phyloP scores from a whole-genome alignment of 2,329 filamentous ascomycete species.

The Exophiala oligosperma region DNA sequence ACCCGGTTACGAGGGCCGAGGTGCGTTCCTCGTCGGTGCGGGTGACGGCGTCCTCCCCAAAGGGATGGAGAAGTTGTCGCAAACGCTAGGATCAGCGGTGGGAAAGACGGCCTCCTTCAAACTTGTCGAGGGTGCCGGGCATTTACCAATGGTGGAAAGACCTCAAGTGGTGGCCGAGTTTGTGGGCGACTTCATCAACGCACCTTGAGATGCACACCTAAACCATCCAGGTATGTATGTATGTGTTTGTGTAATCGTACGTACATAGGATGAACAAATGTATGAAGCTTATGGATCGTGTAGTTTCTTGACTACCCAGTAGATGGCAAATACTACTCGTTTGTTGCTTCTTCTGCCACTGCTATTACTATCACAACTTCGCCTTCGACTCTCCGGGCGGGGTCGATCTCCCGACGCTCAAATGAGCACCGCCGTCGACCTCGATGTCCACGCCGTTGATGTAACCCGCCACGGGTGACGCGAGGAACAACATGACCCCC shows the following conservation, averaged over 20 bases:
- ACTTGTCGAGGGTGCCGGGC: conserved; percentile 69
- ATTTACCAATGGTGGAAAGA: conserved; percentile 81
- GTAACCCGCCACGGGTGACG: not conserved
- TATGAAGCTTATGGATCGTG: too few relatives aligned
- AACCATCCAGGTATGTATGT: too few relatives aligned
- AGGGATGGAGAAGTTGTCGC: conserved; percentile 60
- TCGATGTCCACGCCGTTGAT: not conserved
- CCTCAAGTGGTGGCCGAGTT: conserved; percentile 48
- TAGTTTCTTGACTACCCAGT: too few relatives aligned
- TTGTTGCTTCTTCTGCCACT: too few relatives aligned
- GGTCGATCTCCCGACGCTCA: not conserved
- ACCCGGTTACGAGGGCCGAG: conserved; percentile 6
- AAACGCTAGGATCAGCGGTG: conserved; percentile 63
- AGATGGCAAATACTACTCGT: too few relatives aligned
- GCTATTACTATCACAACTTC: too few relatives aligned
- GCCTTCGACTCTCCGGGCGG: too few relatives aligned
- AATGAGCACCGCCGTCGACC: not conserved
- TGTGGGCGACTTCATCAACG: conserved; percentile 5
- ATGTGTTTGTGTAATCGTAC: too few relatives aligned
- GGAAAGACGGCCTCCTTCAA: conserved; percentile 61
- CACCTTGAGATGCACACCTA: too few relatives aligned
- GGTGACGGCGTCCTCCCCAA: conserved; percentile 71
- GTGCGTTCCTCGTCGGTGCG: conserved; percentile 13
- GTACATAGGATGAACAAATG: too few relatives aligned
- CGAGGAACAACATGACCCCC: not conserved